Evolutionary conservation across 1,139 yeast genomes (phyloP), one percentile per base, ranked within the genome.

Genomic region (Candida labiduridarum): DNA sequence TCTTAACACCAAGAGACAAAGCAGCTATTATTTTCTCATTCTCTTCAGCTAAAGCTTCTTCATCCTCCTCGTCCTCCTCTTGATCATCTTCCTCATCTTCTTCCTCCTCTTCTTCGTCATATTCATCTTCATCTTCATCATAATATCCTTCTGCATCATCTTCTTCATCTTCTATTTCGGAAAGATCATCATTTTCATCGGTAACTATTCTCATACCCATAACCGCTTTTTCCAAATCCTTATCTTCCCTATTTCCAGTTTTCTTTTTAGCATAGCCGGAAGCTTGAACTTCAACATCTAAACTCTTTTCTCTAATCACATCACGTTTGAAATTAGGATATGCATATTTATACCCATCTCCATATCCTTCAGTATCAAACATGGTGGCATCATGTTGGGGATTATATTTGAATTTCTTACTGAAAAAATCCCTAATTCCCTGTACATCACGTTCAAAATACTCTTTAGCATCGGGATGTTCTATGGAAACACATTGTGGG

Each of bases 401-500:
- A 11, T 74, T 76, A 61, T 89, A 95, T 56, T 83, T 82, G 60
- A 94, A 81, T 66, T 89, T 88, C 66, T 84, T 84, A 55, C 78
- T 84, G 69, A 94, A 94, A 63, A 92, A 95, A 45, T 85, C 79
- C 55, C 91, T 78, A 52, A 94, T 84, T 63, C 98, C 92, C 52
- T 89, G 87, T 22, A 94, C 96, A 70, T 94, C 99, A 70, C 99
- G 81, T 58, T 89, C 84, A 66, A 94, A 94, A 66, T 89, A 92
- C 52, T 79, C 80, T 57, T 85, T 85, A 11, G 99, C 98, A 63
- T 94, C 97, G 2, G 76, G 78, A 65, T 94, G 99, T 58, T 89
- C 92, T 41, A 89, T 89, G 15, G 97, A 89, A 19, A 94, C 89
- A 83, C 97, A 92, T 69, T 94, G 99, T 4, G 99, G 99, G 76